Conservation (phyloP, 1,284 basidiomycete genomes). For the Boletellus deceptivus region DNA sequence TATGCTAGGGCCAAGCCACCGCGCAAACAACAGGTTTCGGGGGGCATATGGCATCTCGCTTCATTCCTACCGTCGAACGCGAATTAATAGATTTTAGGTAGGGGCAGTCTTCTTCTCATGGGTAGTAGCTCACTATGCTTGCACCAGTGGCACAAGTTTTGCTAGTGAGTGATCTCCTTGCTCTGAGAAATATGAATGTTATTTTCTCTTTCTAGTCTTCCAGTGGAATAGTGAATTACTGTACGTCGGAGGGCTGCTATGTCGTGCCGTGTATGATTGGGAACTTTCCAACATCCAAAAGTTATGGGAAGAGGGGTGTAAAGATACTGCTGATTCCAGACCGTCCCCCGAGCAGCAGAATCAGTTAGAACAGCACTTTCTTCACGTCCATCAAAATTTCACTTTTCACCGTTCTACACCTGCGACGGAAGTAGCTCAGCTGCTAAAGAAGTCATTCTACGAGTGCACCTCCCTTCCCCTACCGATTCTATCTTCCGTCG, state of each 20-base stretch:
- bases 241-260: conserved; percentile 77
- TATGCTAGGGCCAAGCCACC: conserved; percentile 68
- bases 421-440: conserved; percentile 68
- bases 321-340: no score
- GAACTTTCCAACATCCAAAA: conserved; percentile 64
- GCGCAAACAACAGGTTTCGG: conserved; percentile 91
- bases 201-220: no score
- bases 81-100: conserved; percentile 79
- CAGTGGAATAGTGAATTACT: conserved; percentile 84
- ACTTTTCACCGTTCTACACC: conserved; percentile 84
- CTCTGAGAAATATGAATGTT: no score
- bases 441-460: conserved; percentile 83
- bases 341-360: conserved; percentile 19
- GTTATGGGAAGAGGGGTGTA: conserved; percentile 46
- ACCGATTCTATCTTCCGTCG: conserved; percentile 76
- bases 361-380: conserved; percentile 55
- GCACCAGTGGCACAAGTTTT: no score
- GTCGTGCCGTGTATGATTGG: conserved; percentile 81
- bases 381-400: conserved; percentile 87
- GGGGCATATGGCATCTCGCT: conserved; percentile 85
- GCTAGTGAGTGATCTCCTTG: no score
- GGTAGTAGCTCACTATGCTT: no score
- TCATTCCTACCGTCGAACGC: conserved; percentile 95
- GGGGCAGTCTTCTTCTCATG: no score
- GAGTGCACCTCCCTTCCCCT: conserved; percentile 52